Percentiles rank a stretch among this genome's conserved stretches.
Conservation (phyloP, 345 rosid genomes). For the Eucalyptus erythrocorys region DNA sequence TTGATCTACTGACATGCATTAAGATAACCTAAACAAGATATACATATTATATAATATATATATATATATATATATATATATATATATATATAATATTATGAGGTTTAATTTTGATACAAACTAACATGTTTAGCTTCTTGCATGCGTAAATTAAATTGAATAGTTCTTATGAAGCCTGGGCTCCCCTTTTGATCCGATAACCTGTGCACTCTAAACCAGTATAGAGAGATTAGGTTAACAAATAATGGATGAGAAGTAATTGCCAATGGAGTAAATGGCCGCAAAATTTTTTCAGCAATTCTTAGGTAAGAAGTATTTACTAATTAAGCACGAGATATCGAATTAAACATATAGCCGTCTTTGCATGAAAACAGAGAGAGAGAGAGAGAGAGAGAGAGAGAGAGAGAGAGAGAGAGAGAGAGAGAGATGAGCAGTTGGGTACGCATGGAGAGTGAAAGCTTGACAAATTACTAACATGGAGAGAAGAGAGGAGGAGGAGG, state of each 20-base stretch:
- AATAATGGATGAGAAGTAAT: background rate
- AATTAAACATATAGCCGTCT: background rate
- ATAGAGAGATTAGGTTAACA: background rate
- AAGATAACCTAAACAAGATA: fast-evolving
- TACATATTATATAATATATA: too few relatives aligned
- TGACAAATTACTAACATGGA: background rate
- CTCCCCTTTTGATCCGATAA: background rate
- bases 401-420: too few relatives aligned
- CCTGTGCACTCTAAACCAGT: background rate
- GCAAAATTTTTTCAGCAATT: background rate
- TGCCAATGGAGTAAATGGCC: background rate
- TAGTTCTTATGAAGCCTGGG: background rate
- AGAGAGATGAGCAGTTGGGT: background rate
- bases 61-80: too few relatives aligned
- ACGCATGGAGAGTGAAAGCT: background rate
- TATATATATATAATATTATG: too few relatives aligned
- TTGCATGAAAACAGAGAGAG: background rate
- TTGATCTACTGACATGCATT: background rate
- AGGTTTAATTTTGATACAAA: background rate
- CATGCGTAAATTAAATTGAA: background rate
- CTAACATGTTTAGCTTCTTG: background rate
- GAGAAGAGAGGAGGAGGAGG: background rate
- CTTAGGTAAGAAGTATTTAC: background rate
- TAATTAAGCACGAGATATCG: background rate
- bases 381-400: too few relatives aligned